Conservation (phyloP, 495 filamentous ascomycete species). For the Talaromyces ruber region DNA sequence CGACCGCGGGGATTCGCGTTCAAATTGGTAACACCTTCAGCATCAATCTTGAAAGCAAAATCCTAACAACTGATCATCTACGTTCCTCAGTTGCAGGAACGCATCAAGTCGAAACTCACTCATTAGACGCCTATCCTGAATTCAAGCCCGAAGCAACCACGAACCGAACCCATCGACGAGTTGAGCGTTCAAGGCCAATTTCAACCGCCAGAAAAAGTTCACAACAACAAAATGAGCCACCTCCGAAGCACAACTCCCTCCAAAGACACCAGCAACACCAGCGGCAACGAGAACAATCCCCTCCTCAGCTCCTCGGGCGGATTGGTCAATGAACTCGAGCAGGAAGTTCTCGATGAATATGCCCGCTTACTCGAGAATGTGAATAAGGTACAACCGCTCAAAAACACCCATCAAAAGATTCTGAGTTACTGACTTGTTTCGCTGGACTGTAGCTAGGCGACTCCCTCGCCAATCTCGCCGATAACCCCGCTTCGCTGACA, state of each 20-base stretch:
- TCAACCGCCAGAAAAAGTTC: not conserved
- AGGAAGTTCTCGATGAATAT: conserved; percentile 93
- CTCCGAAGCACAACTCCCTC: conserved; percentile 4
- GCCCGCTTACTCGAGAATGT: conserved; percentile 79
- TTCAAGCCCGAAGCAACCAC: not conserved
- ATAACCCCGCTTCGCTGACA: conserved; percentile 24
- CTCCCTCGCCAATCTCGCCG: conserved; percentile 28
- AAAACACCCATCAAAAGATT: not conserved
- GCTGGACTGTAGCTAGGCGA: conserved; percentile 23
- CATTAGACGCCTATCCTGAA: not conserved
- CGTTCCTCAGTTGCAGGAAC: not conserved
- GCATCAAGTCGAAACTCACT: not conserved
- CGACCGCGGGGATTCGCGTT: not conserved
- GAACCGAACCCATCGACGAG: not conserved
- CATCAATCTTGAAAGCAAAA: not conserved
- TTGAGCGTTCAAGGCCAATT: not conserved
- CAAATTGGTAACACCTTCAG: not conserved
- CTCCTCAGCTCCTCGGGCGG: conserved; percentile 30
- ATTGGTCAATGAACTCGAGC: conserved; percentile 64
- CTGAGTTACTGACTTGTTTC: not conserved
- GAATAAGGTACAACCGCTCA: conserved; percentile 55
- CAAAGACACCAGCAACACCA: not conserved
- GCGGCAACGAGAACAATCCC: conserved; percentile 23
- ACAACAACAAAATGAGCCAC: not conserved
- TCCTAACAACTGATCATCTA: not conserved